phyloP scores from a whole-genome alignment of 179 eudicot genomes.

The Amaranthus tricolor region DNA sequence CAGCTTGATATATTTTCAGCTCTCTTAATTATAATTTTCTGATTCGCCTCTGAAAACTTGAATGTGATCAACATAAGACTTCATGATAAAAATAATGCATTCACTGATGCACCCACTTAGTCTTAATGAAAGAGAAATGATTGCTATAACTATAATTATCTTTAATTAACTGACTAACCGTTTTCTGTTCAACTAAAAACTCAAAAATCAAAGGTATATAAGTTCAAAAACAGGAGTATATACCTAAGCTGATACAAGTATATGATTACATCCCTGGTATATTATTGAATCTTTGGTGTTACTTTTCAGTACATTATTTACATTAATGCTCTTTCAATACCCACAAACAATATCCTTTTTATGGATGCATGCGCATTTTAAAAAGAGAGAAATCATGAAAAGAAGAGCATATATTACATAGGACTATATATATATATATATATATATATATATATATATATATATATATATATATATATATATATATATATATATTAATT shows the following conservation, averaged over 20 bases:
- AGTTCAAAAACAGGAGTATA: too few relatives aligned
- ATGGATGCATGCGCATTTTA: constrained; percentile 29
- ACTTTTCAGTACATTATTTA: constrained; percentile 11
- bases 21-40: too few relatives aligned
- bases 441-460: too few relatives aligned
- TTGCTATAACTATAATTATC: constrained; percentile 12
- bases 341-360: constrained; percentile 11
- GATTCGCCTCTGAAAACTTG: too few relatives aligned
- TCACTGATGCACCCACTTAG: too few relatives aligned
- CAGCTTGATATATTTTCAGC: too few relatives aligned
- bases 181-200: background rate
- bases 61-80: too few relatives aligned
- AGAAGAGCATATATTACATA: constrained; percentile 20
- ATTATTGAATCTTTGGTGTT: constrained; percentile 6
- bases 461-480: too few relatives aligned
- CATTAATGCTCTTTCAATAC: constrained; percentile 1
- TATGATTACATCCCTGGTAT: background rate
- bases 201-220: too few relatives aligned
- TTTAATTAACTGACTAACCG: constrained; percentile 21
- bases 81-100: too few relatives aligned
- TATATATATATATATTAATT: constrained; percentile 12
- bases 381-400: constrained; percentile 20
- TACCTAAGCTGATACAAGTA: background rate
- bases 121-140: constrained; percentile 1
- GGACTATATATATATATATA: background rate